Conservation (phyloP, 164 flowering plant genomes). For the Warburgia ugandensis region DNA sequence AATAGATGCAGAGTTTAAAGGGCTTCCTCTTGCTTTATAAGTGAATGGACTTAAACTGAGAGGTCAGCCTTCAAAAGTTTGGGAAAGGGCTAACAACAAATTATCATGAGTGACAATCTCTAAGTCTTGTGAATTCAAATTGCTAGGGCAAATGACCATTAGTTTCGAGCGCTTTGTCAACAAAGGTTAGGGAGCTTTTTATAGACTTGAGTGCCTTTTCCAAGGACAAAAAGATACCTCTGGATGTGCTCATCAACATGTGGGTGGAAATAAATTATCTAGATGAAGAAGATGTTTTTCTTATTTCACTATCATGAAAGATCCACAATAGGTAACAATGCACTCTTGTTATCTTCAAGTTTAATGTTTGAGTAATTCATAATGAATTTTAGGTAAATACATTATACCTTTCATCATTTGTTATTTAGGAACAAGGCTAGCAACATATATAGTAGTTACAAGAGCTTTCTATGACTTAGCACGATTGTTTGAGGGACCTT, state of each 20-base stretch:
- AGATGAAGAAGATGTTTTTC: constrained; percentile 11
- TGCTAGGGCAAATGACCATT: constrained; percentile 56
- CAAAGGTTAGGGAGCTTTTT: constrained; percentile 52
- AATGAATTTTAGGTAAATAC: background rate
- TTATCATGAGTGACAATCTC: constrained; percentile 44
- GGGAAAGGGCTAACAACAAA: constrained; percentile 56
- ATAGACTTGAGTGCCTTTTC: constrained; percentile 50
- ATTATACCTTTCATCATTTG: background rate
- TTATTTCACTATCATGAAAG: constrained; percentile 15
- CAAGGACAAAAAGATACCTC: constrained; percentile 43
- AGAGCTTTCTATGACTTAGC: constrained; percentile 59
- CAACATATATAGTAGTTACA: constrained; percentile 50
- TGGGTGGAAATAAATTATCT: constrained; percentile 25
- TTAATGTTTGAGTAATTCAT: too few relatives aligned
- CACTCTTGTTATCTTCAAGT: background rate
- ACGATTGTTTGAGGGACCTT: constrained; percentile 71
- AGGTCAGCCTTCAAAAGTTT: constrained; percentile 44
- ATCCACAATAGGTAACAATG: constrained; percentile 33
- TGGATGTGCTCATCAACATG: constrained; percentile 39
- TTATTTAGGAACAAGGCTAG: constrained; percentile 38
- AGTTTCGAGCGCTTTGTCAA: constrained; percentile 35
- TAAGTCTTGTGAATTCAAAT: constrained; percentile 46
- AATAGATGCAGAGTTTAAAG: constrained; percentile 65
- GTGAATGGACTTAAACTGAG: constrained; percentile 74
- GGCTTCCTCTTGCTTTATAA: constrained; percentile 78